Percentiles rank a stretch among this genome's conserved stretches.
These are phyloP conservation scores for Carex myosuroides DNA, from an alignment of 176 grass and related monocot genomes.

Conservation along the genomic window DNA sequence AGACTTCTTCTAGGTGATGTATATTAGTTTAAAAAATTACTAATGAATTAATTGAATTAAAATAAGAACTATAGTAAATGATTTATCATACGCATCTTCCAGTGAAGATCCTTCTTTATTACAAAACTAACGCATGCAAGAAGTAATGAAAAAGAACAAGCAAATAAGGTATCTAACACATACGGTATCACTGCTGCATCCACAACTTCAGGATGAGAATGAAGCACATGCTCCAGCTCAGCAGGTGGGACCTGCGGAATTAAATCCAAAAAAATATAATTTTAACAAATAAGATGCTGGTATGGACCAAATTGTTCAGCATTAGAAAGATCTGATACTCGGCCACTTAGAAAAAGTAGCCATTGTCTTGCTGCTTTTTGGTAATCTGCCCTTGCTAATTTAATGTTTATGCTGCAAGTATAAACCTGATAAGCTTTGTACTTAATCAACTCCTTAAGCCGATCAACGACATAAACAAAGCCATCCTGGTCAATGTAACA, in stretches of 20 bases:
- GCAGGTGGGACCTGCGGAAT: conserved; percentile 57
- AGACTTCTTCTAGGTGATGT: not conserved
- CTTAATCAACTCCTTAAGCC: conserved; percentile 81
- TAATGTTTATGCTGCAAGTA: not conserved
- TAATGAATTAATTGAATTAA: not conserved
- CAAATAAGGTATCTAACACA: conserved; percentile 21
- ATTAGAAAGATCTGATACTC: not conserved
- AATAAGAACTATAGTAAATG: not conserved
- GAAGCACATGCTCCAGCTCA: conserved; percentile 66
- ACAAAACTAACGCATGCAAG: not conserved
- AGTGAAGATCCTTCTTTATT: not conserved
- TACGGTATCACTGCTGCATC: conserved; percentile 78
- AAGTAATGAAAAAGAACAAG: not conserved
- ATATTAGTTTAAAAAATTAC: not conserved
- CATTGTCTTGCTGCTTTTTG: not conserved
- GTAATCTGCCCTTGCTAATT: no score
- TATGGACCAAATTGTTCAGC: not conserved
- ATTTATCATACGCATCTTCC: not conserved
- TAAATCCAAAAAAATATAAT: not conserved
- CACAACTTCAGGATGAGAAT: conserved; percentile 41
- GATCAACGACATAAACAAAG: conserved; percentile 49
- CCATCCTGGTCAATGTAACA: conserved; percentile 70
- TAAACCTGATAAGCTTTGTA: conserved; percentile 90
- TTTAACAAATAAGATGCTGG: not conserved
- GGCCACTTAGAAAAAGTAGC: not conserved